Conservation (phyloP, 2,329 filamentous ascomycete genomes). For the Arthrobotrys sphaeroides region DNA sequence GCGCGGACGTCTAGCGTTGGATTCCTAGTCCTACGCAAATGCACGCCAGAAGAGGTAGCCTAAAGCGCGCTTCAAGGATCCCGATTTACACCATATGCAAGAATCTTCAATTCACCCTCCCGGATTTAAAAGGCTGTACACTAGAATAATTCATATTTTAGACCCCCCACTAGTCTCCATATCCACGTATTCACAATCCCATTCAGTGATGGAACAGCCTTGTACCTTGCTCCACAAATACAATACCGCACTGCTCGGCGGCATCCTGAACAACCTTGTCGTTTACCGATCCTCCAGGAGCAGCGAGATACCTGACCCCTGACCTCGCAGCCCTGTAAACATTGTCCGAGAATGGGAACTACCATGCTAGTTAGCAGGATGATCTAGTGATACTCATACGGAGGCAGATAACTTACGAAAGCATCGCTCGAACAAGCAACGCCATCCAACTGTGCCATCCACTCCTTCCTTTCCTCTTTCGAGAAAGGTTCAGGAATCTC, state of each 20-base stretch:
- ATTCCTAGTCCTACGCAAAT: too few relatives aligned
- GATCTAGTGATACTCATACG: neutral
- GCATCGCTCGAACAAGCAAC: conserved; percentile 94
- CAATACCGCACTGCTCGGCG: conserved; percentile 89
- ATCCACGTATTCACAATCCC: neutral
- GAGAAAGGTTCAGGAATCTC: conserved; percentile 86
- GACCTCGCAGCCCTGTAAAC: conserved; percentile 89
- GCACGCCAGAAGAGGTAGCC: too few relatives aligned
- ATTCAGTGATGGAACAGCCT: conserved; percentile 91
- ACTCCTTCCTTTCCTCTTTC: conserved; percentile 81
- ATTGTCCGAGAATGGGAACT: conserved; percentile 99
- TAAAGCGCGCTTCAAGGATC: too few relatives aligned
- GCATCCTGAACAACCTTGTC: conserved; percentile 84
- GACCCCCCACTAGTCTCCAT: neutral
- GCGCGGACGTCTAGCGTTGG: too few relatives aligned
- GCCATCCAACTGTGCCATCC: conserved; percentile 81
- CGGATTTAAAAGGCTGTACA: neutral
- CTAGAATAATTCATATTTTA: neutral
- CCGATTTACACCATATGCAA: neutral
- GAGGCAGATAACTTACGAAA: conserved; percentile 73
- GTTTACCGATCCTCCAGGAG: conserved; percentile 89
- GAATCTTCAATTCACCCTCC: neutral
- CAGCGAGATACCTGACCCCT: conserved; percentile 94
- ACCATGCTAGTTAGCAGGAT: conserved; percentile 9
- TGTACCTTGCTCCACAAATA: conserved; percentile 93